Evolutionary conservation across 352 stramenopile genomes (phyloP), one percentile per base, ranked within the genome.

Genomic region (Globisporangium nodosum): DNA sequence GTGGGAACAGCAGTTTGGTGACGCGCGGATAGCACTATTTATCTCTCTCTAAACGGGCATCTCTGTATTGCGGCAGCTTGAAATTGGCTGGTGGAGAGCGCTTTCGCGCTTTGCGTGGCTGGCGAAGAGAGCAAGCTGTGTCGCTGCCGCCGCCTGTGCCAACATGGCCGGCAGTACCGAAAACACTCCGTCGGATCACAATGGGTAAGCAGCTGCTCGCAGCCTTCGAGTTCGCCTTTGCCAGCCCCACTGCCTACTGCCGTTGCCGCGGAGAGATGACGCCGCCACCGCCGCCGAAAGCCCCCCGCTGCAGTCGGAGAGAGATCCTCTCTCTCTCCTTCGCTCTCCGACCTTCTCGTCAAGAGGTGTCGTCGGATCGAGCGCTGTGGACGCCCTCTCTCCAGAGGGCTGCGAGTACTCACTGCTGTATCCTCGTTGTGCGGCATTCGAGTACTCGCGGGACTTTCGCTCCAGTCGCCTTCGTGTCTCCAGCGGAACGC

Each of bases 381-480:
- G 47, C 39, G 63, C 56, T 72, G 52, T 21, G 54, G 54, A 35
- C 49, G 63, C 58, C 46, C 27, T 51, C 37, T n/a, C 58, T 75
- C 66, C 64, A 57, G 54, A 43, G 50, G 67, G 60, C 56, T 61
- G 60, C 70, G 61, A 70, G 60, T 77, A 66, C 84, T 89, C 85
- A 88, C 85, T 95, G 85, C 85, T 93, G 85, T 87, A 89, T 92
- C 82, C 85, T 65, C 68, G 65, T 94, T 61, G 85, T 91, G 83
- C 85, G 90, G 85, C 85, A 95, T 95, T 92, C 68, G 85, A 90
- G 76, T 74, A 75, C 58, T 64, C 40, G 49, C 49, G 66, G 24
- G 71, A 62, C 72, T 70, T 64, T 76, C 63, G 51, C 50, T 70
- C 52, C 42, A 24, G 42, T 55, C 39, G 42, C 42, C 33, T 43